Evolutionary conservation across 768 basidiomycete species (phyloP).

Genomic region (Tylopilus plumbeoviolaceoides): DNA sequence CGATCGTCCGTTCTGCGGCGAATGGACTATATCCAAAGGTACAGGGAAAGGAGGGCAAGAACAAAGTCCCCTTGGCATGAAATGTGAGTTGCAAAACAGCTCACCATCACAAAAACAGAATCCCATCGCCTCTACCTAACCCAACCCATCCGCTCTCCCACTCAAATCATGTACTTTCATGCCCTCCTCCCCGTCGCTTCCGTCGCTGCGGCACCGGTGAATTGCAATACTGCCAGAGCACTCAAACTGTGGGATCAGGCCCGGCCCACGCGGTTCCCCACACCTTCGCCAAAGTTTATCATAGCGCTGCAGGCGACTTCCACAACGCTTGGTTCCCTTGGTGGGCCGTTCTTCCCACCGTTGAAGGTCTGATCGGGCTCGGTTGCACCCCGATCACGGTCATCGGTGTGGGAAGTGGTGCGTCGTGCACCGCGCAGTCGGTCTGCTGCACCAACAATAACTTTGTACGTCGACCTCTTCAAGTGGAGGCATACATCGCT

Average conservation of each 20-base stretch:
- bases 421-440: not conserved
- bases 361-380: not conserved
- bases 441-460: slow-evolving; percentile 1
- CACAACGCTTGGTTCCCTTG: not conserved
- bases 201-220: slow-evolving; percentile 10
- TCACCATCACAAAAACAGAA: not conserved
- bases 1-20: no score
- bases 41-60: not conserved
- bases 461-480: not conserved
- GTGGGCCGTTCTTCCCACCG: not conserved
- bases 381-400: slow-evolving; percentile 2
- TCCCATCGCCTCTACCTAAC: not conserved
- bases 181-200: slow-evolving; percentile 8
- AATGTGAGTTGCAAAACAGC: not conserved
- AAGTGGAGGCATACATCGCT: not conserved
- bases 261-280: no score
- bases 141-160: not conserved
- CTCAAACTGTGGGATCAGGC: not conserved
- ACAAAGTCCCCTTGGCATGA: no score
- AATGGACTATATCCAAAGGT: not conserved
- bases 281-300: no score
- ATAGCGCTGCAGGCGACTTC: not conserved
- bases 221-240: slow-evolving; percentile 8
- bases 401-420: not conserved
- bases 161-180: slow-evolving; percentile 3